Evolutionary conservation across 495 filamentous ascomycete genomes (phyloP).

Genomic region (Elaphomyces granulatus): DNA sequence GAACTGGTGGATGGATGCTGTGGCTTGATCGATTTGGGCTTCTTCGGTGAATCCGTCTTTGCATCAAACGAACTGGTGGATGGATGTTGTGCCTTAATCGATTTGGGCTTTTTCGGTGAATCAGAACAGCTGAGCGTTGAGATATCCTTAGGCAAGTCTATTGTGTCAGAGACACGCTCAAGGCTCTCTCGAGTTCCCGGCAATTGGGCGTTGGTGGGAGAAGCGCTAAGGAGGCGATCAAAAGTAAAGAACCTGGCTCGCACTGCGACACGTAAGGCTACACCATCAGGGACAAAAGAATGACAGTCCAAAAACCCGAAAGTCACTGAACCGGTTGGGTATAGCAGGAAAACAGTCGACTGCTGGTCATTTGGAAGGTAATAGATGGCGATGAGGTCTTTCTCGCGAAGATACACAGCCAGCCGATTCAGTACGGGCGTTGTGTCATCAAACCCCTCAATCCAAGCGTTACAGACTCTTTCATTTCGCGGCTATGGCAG

Average conservation of each 20-base stretch:
- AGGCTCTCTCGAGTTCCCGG: too few species aligned
- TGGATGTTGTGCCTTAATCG: too few species aligned
- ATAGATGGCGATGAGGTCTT: constrained; percentile 16
- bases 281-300: constrained; percentile 1
- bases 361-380: constrained; percentile 4
- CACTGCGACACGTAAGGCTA: constrained; percentile 16
- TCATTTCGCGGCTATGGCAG: constrained; percentile 1
- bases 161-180: too few species aligned
- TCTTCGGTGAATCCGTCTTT: too few species aligned
- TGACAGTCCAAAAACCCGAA: constrained; percentile 12
- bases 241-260: constrained; percentile 6
- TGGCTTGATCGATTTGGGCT: too few species aligned
- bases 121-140: too few species aligned
- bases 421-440: constrained; percentile 16
- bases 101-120: too few species aligned
- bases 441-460: constrained; percentile 24
- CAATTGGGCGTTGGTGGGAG: too few species aligned
- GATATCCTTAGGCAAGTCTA: too few species aligned
- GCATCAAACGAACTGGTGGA: too few species aligned
- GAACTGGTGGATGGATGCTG: too few species aligned
- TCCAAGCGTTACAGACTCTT: constrained; percentile 17
- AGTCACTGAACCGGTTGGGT: constrained; percentile 11
- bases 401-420: constrained; percentile 14
- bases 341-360: constrained; percentile 16
- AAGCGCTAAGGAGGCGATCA: not conserved